Evolutionary conservation across 495 filamentous ascomycete species (phyloP), one percentile per base, ranked within the genome.

Genomic region (Acidiella bohemica): DNA sequence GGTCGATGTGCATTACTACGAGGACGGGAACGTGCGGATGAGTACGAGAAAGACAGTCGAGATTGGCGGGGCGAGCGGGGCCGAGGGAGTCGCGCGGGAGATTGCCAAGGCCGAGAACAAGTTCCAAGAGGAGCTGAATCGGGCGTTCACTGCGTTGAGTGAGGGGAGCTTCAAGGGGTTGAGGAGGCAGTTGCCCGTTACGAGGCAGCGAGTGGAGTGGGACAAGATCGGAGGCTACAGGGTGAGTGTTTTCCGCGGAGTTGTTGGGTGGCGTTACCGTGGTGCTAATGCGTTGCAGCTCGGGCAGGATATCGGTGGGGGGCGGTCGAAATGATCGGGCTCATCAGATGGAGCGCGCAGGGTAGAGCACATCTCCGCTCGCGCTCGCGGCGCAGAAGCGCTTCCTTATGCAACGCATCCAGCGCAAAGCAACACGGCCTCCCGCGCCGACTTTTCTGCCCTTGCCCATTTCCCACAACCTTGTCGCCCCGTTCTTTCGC

Each of bases 171-270:
- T 99, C 64, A 96, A 96, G 75, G 72, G 75, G 10, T 65, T 99
- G 53, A 72, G 92, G 50, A 72, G 92, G 58, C 92, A 96, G 60
- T 64, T 99, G 55, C 92, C 92, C 6, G 81, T 99, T 28, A 96
- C 90, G 42, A 75, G 92, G 58, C 92, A 99, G 68, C 95, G 94
- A 71, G 84, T 99, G 37, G 90, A 96, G 62, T 99, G 92, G 92
- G 90, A 99, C 61, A 96, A 93, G 67, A 84, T 99, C 49, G 78
- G 81, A n/a, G 86, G 84, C 46, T 97, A 97, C 63, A 63, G 85
- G 39, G 63, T 94, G 54, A 49, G 60, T 55, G 18, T 11, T 12
- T 7, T 36, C 26, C 12, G 19, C 32, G 17, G 33, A 3, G 14
- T 16, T 17, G 38, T 17, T 22, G n/a, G 28, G 16, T 4, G 25